Evolutionary conservation across 1,284 basidiomycete genomes (phyloP).

Genomic region (Sutorius eximius): DNA sequence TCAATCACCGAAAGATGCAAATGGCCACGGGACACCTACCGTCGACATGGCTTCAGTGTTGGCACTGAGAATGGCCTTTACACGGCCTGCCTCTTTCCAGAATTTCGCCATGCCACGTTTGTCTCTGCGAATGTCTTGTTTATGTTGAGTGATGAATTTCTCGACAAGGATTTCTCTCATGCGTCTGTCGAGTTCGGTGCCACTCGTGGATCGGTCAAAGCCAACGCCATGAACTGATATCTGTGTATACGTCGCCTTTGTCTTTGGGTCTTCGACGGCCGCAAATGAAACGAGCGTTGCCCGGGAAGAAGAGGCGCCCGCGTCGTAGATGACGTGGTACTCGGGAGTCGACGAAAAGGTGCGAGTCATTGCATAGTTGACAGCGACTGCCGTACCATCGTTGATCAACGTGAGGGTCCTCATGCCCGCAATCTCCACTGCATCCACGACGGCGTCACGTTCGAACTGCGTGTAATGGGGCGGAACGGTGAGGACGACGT

Average conservation of each 20-base stretch:
- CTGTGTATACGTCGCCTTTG: slow-evolving; percentile 59
- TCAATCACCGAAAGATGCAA: not conserved
- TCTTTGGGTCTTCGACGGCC: slow-evolving; percentile 51
- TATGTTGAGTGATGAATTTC: slow-evolving; percentile 71
- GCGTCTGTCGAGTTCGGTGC: slow-evolving; percentile 81
- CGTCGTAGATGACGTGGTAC: slow-evolving; percentile 92
- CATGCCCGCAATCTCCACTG: slow-evolving; percentile 88
- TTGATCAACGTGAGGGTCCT: slow-evolving; percentile 83
- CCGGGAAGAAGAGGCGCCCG: slow-evolving; percentile 84
- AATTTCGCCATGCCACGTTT: slow-evolving; percentile 89
- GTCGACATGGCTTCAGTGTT: slow-evolving; percentile 78
- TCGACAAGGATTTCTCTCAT: slow-evolving; percentile 80
- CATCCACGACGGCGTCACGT: slow-evolving; percentile 87
- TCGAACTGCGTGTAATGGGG: slow-evolving; percentile 86
- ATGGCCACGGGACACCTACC: slow-evolving; percentile 45
- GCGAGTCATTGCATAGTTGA: slow-evolving; percentile 97
- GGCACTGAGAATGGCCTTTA: slow-evolving; percentile 93
- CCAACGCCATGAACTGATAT: slow-evolving; percentile 80
- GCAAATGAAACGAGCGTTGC: slow-evolving; percentile 86
- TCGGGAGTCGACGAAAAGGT: slow-evolving; percentile 76
- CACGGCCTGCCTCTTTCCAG: slow-evolving; percentile 88
- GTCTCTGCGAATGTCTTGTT: slow-evolving; percentile 68
- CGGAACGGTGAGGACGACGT: slow-evolving; percentile 86
- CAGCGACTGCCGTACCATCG: slow-evolving; percentile 89
- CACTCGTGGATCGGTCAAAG: slow-evolving; percentile 77